Conservation (phyloP, 129 eudicot genomes). For the Ambrosia artemisiifolia region DNA sequence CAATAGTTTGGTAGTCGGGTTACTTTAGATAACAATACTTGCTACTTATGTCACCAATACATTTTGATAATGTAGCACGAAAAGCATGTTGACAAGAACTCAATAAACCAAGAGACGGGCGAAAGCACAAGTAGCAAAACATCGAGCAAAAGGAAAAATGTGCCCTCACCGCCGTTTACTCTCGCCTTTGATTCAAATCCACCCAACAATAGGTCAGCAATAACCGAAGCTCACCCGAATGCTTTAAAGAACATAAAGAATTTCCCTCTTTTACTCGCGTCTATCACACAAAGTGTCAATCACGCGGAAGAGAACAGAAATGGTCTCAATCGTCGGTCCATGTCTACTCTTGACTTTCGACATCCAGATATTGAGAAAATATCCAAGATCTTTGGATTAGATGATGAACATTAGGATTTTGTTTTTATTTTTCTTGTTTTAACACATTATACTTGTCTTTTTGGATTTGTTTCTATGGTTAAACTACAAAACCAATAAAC, state of each 20-base stretch:
- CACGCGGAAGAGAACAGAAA: constrained; percentile 54
- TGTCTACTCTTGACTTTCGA: constrained; percentile 63
- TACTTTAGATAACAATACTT: too few species aligned
- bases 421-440: neutral
- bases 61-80: constrained; percentile 36
- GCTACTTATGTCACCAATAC: too few species aligned
- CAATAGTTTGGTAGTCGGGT: too few species aligned
- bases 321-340: constrained; percentile 50
- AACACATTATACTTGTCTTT: neutral
- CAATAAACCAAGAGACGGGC: constrained; percentile 32
- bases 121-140: constrained; percentile 29
- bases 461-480: constrained; percentile 8
- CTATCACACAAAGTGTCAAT: constrained; percentile 58
- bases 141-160: constrained; percentile 29
- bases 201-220: constrained; percentile 46
- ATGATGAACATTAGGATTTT: constrained; percentile 36
- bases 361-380: constrained; percentile 64
- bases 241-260: constrained; percentile 82
- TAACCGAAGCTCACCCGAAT: constrained; percentile 82
- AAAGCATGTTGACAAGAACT: constrained; percentile 29
- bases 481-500: constrained; percentile 20
- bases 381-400: constrained; percentile 61
- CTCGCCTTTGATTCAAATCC: constrained; percentile 44
- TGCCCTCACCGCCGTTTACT: constrained; percentile 47
- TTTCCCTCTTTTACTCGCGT: constrained; percentile 71